These are phyloP conservation scores for Cyclotella atomus DNA, from an alignment of 108 stramenopile species.

Conservation along the genomic window DNA sequence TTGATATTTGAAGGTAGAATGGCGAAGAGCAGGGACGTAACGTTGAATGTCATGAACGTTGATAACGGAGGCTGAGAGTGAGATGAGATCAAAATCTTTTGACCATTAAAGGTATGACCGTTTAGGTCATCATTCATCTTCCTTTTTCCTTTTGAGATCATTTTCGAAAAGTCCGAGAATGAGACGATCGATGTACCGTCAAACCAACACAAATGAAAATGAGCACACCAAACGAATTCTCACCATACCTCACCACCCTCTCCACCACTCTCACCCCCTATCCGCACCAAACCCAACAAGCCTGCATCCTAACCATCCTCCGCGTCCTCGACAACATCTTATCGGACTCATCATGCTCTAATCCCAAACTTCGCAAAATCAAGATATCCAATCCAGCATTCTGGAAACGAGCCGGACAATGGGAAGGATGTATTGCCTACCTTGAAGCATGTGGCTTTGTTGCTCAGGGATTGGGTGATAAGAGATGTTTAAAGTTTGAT, in stretches of 20 bases:
- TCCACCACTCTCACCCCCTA: conserved; percentile 4
- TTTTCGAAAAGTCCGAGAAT: too few species aligned
- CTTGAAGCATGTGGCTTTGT: conserved; percentile 45
- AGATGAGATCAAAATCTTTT: too few species aligned
- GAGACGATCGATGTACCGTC: too few species aligned
- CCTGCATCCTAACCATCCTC: conserved; percentile 49
- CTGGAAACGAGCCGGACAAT: conserved; percentile 31
- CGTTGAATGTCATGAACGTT: too few species aligned
- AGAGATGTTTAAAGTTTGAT: conserved; percentile 10
- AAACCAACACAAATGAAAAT: too few species aligned
- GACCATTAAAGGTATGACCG: too few species aligned
- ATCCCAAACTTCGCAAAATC: conserved; percentile 47
- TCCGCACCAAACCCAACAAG: not conserved
- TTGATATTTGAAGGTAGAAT: too few species aligned
- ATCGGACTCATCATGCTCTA: conserved; percentile 19
- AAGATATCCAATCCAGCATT: conserved; percentile 51
- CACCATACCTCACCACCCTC: conserved; percentile 16
- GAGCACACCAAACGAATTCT: too few species aligned
- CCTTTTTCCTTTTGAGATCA: too few species aligned
- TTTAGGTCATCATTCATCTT: too few species aligned
- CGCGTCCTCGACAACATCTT: conserved; percentile 57
- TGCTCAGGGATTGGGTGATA: not conserved
- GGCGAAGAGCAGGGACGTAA: too few species aligned
- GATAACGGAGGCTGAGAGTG: too few species aligned
- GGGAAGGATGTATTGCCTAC: conserved; percentile 46